Percentiles rank a stretch among this genome's conserved stretches.
Conservation (phyloP, 805 yeast species). For the Pichia phayaonensis region DNA sequence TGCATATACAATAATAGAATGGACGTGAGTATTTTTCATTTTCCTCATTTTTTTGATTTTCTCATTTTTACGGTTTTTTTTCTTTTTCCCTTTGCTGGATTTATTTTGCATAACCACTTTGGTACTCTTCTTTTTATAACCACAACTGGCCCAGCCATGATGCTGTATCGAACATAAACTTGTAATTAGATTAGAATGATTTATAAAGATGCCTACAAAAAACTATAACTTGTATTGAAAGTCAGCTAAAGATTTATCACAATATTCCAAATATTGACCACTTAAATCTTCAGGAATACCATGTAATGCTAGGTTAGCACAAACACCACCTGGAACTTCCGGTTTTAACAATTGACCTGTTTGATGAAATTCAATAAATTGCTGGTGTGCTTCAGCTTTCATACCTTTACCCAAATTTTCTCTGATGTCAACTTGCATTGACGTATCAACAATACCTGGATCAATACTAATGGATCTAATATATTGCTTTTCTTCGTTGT, state of each 20-base stretch:
- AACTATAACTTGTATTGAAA: slow-evolving; percentile 1
- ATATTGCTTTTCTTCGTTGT: slow-evolving; percentile 51
- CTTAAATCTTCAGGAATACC: slow-evolving; percentile 53
- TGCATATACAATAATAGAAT: too few species aligned
- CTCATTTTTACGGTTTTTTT: too few species aligned
- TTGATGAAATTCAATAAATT: slow-evolving; percentile 59
- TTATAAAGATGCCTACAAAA: too few species aligned
- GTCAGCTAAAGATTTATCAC: slow-evolving; percentile 2
- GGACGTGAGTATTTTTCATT: too few species aligned
- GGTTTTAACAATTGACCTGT: slow-evolving; percentile 58
- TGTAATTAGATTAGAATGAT: too few species aligned
- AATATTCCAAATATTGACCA: slow-evolving; percentile 59
- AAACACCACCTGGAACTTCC: slow-evolving; percentile 62
- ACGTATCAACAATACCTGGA: slow-evolving; percentile 92
- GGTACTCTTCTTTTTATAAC: too few species aligned
- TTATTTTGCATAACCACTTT: too few species aligned
- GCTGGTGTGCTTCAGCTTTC: slow-evolving; percentile 50
- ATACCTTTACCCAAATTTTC: slow-evolving; percentile 52
- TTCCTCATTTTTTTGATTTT: too few species aligned
- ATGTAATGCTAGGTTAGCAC: slow-evolving; percentile 55
- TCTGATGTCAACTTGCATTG: slow-evolving; percentile 80
- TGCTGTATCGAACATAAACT: too few species aligned
- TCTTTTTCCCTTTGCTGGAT: too few species aligned
- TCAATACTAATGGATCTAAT: slow-evolving; percentile 65
- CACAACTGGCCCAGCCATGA: too few species aligned